phyloP scores from a whole-genome alignment of 768 basidiomycete genomes.

The Rhizopogon rudus region DNA sequence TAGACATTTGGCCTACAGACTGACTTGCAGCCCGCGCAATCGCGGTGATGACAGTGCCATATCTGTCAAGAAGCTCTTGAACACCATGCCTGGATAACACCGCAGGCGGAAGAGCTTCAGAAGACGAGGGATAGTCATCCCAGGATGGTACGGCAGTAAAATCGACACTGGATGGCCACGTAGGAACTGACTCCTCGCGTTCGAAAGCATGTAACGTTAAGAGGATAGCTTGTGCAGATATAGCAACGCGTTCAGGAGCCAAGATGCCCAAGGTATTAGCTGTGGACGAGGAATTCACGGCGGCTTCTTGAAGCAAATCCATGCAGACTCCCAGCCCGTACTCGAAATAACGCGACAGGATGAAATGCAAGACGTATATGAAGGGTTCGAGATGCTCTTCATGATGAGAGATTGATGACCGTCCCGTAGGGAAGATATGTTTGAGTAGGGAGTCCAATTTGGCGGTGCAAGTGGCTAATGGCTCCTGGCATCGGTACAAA shows the following conservation, averaged over 20 bases:
- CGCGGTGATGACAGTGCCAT: constrained; percentile 48
- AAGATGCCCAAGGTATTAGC: constrained; percentile 37
- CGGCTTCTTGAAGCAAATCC: constrained; percentile 72
- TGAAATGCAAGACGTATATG: constrained; percentile 74
- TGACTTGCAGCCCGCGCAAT: constrained; percentile 59
- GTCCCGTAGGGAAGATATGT: constrained; percentile 73
- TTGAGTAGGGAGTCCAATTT: constrained; percentile 74
- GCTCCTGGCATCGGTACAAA: constrained; percentile 88
- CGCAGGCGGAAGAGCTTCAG: constrained; percentile 52
- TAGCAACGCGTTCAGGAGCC: constrained; percentile 67
- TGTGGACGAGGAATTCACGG: constrained; percentile 34
- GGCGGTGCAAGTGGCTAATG: constrained; percentile 70
- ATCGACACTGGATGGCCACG: constrained; percentile 76
- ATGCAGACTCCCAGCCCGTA: constrained; percentile 79
- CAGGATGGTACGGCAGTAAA: constrained; percentile 49
- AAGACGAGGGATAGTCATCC: constrained; percentile 68
- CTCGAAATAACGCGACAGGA: constrained; percentile 79
- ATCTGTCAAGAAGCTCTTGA: constrained; percentile 67
- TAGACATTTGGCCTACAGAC: constrained; percentile 66
- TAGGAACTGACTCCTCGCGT: constrained; percentile 60
- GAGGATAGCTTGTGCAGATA: constrained; percentile 74
- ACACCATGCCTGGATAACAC: constrained; percentile 61
- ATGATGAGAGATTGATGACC: constrained; percentile 51
- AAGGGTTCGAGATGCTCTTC: constrained; percentile 80
- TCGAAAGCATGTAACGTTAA: constrained; percentile 70